Conservation (phyloP, 2,329 filamentous ascomycete genomes). For the Colletotrichum plurivorum region DNA sequence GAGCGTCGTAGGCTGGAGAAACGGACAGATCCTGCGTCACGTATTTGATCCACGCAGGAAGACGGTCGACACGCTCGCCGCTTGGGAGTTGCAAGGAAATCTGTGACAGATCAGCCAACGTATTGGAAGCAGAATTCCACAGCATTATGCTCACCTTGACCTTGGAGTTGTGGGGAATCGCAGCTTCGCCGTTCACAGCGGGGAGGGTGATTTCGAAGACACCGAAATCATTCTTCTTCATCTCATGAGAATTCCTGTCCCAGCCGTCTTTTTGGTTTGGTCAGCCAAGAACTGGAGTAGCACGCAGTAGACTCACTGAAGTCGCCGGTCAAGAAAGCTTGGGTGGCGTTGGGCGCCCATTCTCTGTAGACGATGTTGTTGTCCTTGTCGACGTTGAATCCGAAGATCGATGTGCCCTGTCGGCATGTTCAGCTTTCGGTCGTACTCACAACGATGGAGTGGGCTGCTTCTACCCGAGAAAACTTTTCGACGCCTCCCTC, state of each 20-base stretch:
- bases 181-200: constrained; percentile 78
- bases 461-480: constrained; percentile 73
- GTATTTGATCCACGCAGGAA: constrained; percentile 97
- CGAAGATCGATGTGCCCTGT: constrained; percentile 88
- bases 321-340: constrained; percentile 91
- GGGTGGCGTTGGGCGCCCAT: constrained; percentile 92
- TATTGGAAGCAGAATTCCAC: neutral
- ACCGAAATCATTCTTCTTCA: constrained; percentile 89
- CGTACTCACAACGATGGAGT: neutral
- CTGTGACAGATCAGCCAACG: constrained; percentile 58
- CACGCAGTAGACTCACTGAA: constrained; percentile 78
- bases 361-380: constrained; percentile 93
- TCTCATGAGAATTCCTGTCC: constrained; percentile 85
- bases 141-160: constrained; percentile 78
- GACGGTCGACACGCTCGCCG: constrained; percentile 86
- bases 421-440: constrained; percentile 5
- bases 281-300: neutral
- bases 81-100: constrained; percentile 86
- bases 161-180: constrained; percentile 94
- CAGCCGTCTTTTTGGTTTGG: constrained; percentile 76
- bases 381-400: constrained; percentile 84
- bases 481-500: constrained; percentile 96
- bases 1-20: constrained; percentile 92
- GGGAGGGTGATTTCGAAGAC: constrained; percentile 88
- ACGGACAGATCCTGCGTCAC: constrained; percentile 93